Base-by-base conservation (phyloP, 768 basidiomycete genomes). In the Mycena pura region DNA sequence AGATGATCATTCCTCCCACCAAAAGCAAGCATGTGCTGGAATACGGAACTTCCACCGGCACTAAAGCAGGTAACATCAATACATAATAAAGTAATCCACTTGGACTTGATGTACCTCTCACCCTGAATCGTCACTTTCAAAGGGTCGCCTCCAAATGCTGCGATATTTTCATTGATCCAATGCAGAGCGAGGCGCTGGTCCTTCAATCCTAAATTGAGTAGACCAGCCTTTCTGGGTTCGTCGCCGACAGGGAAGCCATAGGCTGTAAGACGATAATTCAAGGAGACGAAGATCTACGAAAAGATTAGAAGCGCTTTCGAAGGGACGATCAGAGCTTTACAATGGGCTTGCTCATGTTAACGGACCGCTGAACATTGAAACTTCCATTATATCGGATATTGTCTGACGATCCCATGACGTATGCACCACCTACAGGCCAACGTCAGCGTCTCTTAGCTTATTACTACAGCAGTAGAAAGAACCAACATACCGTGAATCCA, bases 171-270 rank as follows among this genome's bases (percentile, higher is more conserved):
- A 47, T 39, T 56, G 44, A 56, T 56, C 54, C 54, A 56, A 46
- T 56, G 54, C 34, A 56, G 54, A 56, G 54, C 54, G 44, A 56
- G 54, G 44, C 54, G 44, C 54, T 56, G 54, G 44, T 56, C 54
- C 54, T 56, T 56, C 54, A 56, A 56, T 56, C 54, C 54, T 56
- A 56, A 56, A 56, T 56, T 56, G 54, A 56, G 54, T 56, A 56
- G 44, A 56, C 54, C 54, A 56, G 54, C 54, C 7, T 56, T 46
- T 56, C 44, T 56, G 44, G 54, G 44, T 47, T 56, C 54, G 27
- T 56, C 54, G 44, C 54, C 54, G 43, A 56, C 54, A 56, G 54
- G 54, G 54, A 56, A 56, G 54, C 54, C 54, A 56, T 56, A 56
- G 54, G 54, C 54, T 56, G 54, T 56, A 56, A 56, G 54, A 56